phyloP scores from a whole-genome alignment of 2,329 filamentous ascomycete genomes.

The Pseudogymnoascus destructans region DNA sequence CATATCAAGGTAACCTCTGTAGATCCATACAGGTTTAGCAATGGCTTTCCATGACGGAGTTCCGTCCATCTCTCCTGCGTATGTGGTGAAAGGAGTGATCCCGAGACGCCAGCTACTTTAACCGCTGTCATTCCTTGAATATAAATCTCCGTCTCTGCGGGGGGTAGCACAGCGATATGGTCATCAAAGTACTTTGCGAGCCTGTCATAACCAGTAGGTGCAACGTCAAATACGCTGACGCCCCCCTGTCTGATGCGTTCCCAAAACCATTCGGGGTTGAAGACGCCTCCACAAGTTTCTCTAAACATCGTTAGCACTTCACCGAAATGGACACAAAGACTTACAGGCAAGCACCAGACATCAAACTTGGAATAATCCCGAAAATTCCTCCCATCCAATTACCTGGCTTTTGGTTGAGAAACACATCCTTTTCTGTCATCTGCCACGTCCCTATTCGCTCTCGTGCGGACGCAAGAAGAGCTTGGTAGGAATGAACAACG shows the following conservation, averaged over 20 bases:
- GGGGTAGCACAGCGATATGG: constrained; percentile 15
- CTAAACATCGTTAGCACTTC: constrained; percentile 10
- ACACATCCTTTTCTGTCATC: constrained; percentile 16
- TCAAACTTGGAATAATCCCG: constrained; percentile 17
- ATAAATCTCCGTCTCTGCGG: constrained; percentile 14
- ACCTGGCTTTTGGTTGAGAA: constrained; percentile 16
- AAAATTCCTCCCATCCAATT: constrained; percentile 19
- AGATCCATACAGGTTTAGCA: constrained; percentile 16
- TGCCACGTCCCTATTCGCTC: constrained; percentile 17
- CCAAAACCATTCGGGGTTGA: constrained; percentile 18
- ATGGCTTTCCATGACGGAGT: constrained; percentile 16
- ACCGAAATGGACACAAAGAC: not conserved
- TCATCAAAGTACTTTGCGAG: constrained; percentile 18
- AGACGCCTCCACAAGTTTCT: constrained; percentile 15
- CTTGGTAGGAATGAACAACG: constrained; percentile 15
- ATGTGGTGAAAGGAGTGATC: constrained; percentile 15
- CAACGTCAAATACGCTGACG: constrained; percentile 16
- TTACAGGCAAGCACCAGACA: constrained; percentile 18
- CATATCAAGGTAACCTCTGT: constrained; percentile 17
- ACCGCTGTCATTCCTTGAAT: constrained; percentile 14
- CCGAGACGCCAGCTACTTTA: constrained; percentile 14
- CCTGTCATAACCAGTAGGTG: constrained; percentile 16
- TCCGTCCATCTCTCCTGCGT: constrained; percentile 17
- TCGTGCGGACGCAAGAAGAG: constrained; percentile 17
- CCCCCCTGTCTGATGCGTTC: constrained; percentile 16